Conservation (phyloP, 2,329 filamentous ascomycete genomes). For the Nothopassalora personata region DNA sequence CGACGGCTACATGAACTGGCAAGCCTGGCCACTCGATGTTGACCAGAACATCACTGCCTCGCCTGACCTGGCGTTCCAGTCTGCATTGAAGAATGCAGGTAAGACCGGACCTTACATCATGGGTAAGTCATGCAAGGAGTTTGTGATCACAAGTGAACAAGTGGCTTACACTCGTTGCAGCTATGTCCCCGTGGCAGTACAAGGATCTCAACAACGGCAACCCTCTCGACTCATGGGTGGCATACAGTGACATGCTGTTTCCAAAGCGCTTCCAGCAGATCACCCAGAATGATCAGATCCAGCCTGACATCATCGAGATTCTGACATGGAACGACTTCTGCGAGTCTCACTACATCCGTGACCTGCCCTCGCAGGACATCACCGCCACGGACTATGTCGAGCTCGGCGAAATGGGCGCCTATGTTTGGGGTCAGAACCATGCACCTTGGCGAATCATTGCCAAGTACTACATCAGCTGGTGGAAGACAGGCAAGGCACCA, state of each 20-base stretch:
- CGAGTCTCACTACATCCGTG: slow-evolving; percentile 38
- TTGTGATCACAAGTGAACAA: slow-evolving; percentile 14
- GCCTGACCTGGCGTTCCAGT: slow-evolving; percentile 34
- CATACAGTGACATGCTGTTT: slow-evolving; percentile 37
- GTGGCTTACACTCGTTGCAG: slow-evolving; percentile 26
- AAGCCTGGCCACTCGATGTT: slow-evolving; percentile 35
- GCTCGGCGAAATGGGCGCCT: slow-evolving; percentile 31
- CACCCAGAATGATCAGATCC: slow-evolving; percentile 24
- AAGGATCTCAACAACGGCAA: slow-evolving; percentile 36
- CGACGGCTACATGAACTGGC: slow-evolving; percentile 38
- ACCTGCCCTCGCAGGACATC: slow-evolving; percentile 30
- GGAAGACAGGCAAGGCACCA: slow-evolving; percentile 33
- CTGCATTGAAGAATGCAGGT: slow-evolving; percentile 30
- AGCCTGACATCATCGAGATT: slow-evolving; percentile 38
- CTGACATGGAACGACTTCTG: slow-evolving; percentile 38
- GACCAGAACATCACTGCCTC: slow-evolving; percentile 29
- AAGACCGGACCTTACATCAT: slow-evolving; percentile 37
- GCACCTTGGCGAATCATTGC: slow-evolving; percentile 36
- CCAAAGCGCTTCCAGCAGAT: slow-evolving; percentile 29
- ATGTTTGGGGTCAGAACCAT: slow-evolving; percentile 35
- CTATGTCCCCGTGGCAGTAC: slow-evolving; percentile 38
- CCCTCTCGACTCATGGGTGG: slow-evolving; percentile 32
- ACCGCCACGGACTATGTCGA: slow-evolving; percentile 30
- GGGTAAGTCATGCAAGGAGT: slow-evolving; percentile 28
- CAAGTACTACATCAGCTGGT: slow-evolving; percentile 36